Base-by-base conservation (phyloP, 306 rosid species). In the Notholithocarpus densiflorus region DNA sequence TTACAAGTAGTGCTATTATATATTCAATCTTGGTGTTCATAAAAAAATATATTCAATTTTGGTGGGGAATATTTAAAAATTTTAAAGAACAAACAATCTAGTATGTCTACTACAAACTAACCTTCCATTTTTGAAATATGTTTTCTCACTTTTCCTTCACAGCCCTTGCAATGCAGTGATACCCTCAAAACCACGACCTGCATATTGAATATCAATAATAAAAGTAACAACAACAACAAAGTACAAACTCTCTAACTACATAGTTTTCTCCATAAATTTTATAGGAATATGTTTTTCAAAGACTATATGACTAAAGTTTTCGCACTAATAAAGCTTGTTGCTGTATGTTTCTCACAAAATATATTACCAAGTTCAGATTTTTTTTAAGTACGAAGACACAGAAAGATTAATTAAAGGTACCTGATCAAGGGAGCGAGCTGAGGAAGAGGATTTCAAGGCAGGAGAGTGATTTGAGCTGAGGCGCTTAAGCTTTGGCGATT, bases 111-210 rank as follows among this genome's bases (percentile, higher is more conserved):
- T 53, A 43, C 8, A 5, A 69, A 69, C 80, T 48, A 20, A 93
- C 98, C 98, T 90, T 94, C 91, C 97, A 94, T 94, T 89, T 89
- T 94, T 54, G 90, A 88, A 72, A 94, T 88, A 81, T 92, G 94
- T 82, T 90, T 94, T 79, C 90, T 86, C 10, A 94, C 82, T 88
- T 94, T 92, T 80, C 84, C 96, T 88, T 89, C 97, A n/a, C 98
- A 94, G 3, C 94, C 98, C 84, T 83, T 88, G 91, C 98, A 92
- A 71, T 94, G 92, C 70, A 94, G 73, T 23, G 98, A 92, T 73
- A 92, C 97, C 84, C 90, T 84, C 82, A 94, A 73, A 61, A 88
- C 93, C 80, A 94, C 98, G 51, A 88, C 93, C 98, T 94, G 61
- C 65, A 75, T 23, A 68, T 74, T 24, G 51, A 66, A 20, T 55